Evolutionary conservation across 345 rosid species (phyloP).

Genomic region (Jatropha curcas): DNA sequence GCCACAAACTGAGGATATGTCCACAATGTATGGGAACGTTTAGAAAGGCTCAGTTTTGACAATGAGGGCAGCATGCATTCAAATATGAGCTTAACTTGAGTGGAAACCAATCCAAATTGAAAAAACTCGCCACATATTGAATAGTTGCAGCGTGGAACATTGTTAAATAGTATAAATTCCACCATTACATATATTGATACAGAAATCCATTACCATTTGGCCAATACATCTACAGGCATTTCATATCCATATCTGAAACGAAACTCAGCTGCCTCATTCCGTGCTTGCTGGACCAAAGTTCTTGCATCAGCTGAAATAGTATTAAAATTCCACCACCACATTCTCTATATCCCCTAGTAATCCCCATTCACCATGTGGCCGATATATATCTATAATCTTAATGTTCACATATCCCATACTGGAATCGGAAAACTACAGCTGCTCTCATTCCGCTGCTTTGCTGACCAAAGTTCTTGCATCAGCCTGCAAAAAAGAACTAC

Average conservation of each 20-base stretch:
- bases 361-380: too few relatives aligned
- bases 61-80: background rate
- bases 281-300: conserved; percentile 95
- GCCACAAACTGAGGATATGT: background rate
- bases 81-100: background rate
- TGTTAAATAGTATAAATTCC: background rate
- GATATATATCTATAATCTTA: too few relatives aligned
- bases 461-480: too few relatives aligned
- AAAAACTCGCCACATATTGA: background rate
- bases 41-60: background rate
- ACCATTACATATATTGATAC: background rate
- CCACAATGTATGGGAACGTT: background rate
- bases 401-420: too few relatives aligned
- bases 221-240: conserved; percentile 91
- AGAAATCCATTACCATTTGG: conserved; percentile 55
- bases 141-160: background rate
- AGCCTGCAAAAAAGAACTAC: too few relatives aligned
- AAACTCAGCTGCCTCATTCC: conserved; percentile 99
- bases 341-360: too few relatives aligned
- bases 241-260: conserved; percentile 93
- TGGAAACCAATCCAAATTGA: background rate
- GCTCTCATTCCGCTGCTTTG: too few relatives aligned
- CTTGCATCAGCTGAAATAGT: conserved; percentile 98
- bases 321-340: too few relatives aligned
- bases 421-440: too few relatives aligned